These are phyloP conservation scores for Paramecium octaurelia DNA, from an alignment of 73 alveolate genomes.

Conservation along the genomic window DNA sequence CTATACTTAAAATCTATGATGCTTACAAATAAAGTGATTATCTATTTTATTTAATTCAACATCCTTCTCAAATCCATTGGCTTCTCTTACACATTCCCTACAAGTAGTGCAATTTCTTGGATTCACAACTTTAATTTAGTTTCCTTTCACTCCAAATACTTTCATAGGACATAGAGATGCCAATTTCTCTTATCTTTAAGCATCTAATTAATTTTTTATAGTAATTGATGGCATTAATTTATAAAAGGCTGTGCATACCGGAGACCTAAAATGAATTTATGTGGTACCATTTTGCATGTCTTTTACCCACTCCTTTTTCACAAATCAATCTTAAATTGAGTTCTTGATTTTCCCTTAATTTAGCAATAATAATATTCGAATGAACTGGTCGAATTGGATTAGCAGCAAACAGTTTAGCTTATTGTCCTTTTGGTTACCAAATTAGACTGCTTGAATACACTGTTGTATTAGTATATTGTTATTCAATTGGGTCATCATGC, in stretches of 20 bases:
- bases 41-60: conserved; percentile 86
- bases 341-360: conserved; percentile 95
- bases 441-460: conserved; percentile 79
- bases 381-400: conserved; percentile 82
- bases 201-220: conserved; percentile 68
- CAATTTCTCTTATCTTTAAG: conserved; percentile 84
- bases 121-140: conserved; percentile 84
- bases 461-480: conserved; percentile 69
- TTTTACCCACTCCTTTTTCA: conserved; percentile 93
- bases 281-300: conserved; percentile 94
- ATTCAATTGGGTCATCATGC: conserved; percentile 70
- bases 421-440: conserved; percentile 86
- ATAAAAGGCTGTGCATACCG: conserved; percentile 96
- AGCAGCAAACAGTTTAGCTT: conserved; percentile 71
- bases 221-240: conserved; percentile 85
- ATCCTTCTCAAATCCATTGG: conserved; percentile 71
- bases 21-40: conserved; percentile 82
- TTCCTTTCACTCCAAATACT: conserved; percentile 89
- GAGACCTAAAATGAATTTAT: conserved; percentile 63
- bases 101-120: conserved; percentile 94
- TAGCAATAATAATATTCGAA: conserved; percentile 90
- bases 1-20: not conserved
- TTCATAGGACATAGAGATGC: conserved; percentile 87
- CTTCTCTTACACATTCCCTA: conserved; percentile 96
- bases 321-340: conserved; percentile 88